A percentile compares a stretch with the other conserved stretches of the same genome.
These are phyloP conservation scores for Yamadazyma conglobata DNA, from an alignment of 1,139 yeast species.

Conservation along the genomic window DNA sequence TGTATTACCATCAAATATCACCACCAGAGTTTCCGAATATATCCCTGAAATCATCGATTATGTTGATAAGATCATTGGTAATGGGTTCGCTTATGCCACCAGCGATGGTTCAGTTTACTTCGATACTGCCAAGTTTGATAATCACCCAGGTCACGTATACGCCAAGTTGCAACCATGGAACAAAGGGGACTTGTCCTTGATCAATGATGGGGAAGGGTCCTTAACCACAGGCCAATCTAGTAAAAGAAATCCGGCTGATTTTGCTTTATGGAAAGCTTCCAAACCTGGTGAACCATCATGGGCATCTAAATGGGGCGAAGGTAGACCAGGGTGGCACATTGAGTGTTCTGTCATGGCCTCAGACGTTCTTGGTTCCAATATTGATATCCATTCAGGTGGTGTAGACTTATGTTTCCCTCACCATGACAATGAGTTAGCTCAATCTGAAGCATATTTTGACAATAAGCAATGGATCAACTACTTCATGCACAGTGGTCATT, in stretches of 20 bases:
- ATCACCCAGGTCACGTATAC: constrained; percentile 67
- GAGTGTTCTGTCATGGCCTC: constrained; percentile 99
- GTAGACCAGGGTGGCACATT: constrained; percentile 99
- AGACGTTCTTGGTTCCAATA: constrained; percentile 73
- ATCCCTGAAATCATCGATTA: constrained; percentile 85
- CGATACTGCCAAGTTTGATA: constrained; percentile 80
- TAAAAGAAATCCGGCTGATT: constrained; percentile 77
- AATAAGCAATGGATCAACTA: constrained; percentile 95
- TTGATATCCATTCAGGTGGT: constrained; percentile 98
- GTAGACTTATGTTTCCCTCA: constrained; percentile 98
- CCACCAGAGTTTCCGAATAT: constrained; percentile 96
- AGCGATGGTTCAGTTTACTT: constrained; percentile 92
- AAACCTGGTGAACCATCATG: constrained; percentile 98
- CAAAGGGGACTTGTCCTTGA: constrained; percentile 79
- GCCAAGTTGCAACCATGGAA: constrained; percentile 99
- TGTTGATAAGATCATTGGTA: constrained; percentile 67
- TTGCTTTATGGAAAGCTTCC: constrained; percentile 95
- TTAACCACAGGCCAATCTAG: constrained; percentile 50
- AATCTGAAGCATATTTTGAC: constrained; percentile 88
- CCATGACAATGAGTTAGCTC: constrained; percentile 97
- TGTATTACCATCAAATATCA: constrained; percentile 78
- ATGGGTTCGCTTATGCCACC: constrained; percentile 84
- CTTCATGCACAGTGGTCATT: constrained; percentile 93
- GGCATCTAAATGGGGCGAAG: constrained; percentile 95
- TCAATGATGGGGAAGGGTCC: constrained; percentile 96